Conservation (phyloP, 1,284 basidiomycete genomes). For the Cutaneotrichosporon cutaneum region DNA sequence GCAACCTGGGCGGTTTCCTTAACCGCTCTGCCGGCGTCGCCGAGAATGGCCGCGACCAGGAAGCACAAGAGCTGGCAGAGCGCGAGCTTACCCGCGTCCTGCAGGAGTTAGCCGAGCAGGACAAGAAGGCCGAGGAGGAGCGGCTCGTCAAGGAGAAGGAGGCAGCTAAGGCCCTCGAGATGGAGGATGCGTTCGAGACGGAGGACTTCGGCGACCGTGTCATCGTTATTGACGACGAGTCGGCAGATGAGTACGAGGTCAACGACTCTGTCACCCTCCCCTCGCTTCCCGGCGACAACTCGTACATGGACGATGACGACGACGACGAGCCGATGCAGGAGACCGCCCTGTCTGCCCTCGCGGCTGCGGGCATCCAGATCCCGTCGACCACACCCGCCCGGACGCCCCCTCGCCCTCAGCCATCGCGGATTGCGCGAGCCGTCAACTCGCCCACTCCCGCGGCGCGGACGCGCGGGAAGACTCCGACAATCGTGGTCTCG, state of each 20-base stretch:
- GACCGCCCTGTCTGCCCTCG: conserved; percentile 18
- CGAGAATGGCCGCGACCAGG: conserved; percentile 26
- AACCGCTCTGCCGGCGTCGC: conserved; percentile 32
- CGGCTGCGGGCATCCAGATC: conserved; percentile 13
- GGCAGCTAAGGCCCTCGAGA: conserved; percentile 1
- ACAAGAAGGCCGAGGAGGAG: conserved; percentile 12
- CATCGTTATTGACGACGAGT: conserved; percentile 19
- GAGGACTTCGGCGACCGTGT: conserved; percentile 12
- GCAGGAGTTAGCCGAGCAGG: conserved; percentile 18
- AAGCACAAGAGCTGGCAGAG: conserved; percentile 32
- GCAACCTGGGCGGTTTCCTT: conserved; percentile 34
- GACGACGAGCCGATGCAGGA: conserved; percentile 16
- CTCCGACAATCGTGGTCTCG: conserved; percentile 16
- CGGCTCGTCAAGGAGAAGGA: conserved; percentile 1
- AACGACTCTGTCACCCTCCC: conserved; percentile 26
- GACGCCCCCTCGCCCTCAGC: not conserved
- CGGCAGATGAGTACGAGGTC: conserved; percentile 25
- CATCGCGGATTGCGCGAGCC: not conserved
- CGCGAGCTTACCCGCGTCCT: conserved; percentile 37
- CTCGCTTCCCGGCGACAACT: conserved; percentile 23
- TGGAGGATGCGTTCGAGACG: conserved; percentile 8
- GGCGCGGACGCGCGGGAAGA: not conserved
- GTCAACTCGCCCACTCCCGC: not conserved
- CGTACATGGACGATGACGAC: conserved; percentile 22
- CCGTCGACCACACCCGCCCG: conserved; percentile 12